Base-by-base conservation (phyloP, 805 yeast species). In the Pichia thaimueangensis region DNA sequence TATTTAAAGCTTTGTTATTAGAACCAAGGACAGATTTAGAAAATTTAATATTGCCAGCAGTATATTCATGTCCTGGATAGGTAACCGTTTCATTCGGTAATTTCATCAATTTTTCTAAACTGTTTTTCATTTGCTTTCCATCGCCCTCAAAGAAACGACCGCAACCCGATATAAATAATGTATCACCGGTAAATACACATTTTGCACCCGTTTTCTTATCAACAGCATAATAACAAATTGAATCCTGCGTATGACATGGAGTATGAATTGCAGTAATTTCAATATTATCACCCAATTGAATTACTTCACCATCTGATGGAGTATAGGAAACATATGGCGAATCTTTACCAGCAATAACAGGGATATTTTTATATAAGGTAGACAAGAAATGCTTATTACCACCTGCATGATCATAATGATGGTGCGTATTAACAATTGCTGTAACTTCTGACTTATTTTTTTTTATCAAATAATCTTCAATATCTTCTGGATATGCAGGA, bases 161-260 rank as follows among this genome's bases (percentile, higher is more conserved):
- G 60, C 97, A 89, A 2, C 99, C 99, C 33, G 91, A 86, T 35
- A 76, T 84, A 65, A 93, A 93, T 33, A 93, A 68, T 0, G 98
- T 93, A 63, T 93, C 99, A 11, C 99, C 99, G 0, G 97, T 86
- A 65, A 93, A 87, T 2, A 93, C 88, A 4, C 83, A 88, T 49
- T 69, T 70, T 51, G 87, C 77, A 27, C 70, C 72, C 1, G 88
- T 76, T 28, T 61, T 58, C n/a, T 59, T 52, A 58, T 91, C 97
- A 36, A 68, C 67, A 0, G 76, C 87, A 53, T 63, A 83, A 63
- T 87, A 93, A 58, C 97, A 91, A 47, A 93, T 85, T 3, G 96
- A 86, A 63, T 93, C 99, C 63, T 84, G 93, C 0, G 99, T 93
- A 62, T 93, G 99, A 59, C 99, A 93, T 4, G 99, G 98, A 0